Evolutionary conservation across 176 grass and related monocot species (phyloP), one percentile per base, ranked within the genome.

Genomic region (Oryza meridionalis): DNA sequence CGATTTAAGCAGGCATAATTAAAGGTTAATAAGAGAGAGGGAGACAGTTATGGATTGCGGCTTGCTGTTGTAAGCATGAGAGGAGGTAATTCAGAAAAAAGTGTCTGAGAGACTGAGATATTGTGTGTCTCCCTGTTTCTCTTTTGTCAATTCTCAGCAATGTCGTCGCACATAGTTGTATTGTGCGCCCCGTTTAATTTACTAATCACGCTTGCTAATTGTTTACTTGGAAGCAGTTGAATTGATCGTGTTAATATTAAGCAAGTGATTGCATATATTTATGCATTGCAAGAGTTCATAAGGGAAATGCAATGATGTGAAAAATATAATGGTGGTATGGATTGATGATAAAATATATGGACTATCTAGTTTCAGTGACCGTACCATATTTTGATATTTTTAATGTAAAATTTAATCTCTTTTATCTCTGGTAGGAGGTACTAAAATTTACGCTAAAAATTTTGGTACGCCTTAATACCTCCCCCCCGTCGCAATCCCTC

Each of bases 41-140:
- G 61, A 43, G 19, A 69, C 78, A 69, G 74, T 26, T 13, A 69
- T 24, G 45, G 31, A 69, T 63, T 53, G 35, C 70, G 77, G 77
- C 87, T 43, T 43, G 77, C 77, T 77, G 67, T 33, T 43, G 71
- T 89, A 44, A 88, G 70, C 80, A 88, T 72, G 42, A 58, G 22
- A 16, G 76, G 22, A 10, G 61, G 76, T 27, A 78, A 58, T 58
- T n/a, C 6, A 59, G 55, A 59, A n/a, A 53, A n/a, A 22, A 37
- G 27, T 3, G 19, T n/a, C 6, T 22, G 38, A 40, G 38, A 40
- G 38, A 40, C 4, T 24, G 24, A 46, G 65, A 85, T 84, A 85
- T 77, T 45, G 38, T 40, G 37, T 38, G 77, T 70, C 35, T 24
- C 65, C 21, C 6, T 50, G 19, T 5, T 38, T 76, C 11, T 9